phyloP scores from a whole-genome alignment of 2,329 filamentous ascomycete species.

The Paraconiothyrium brasiliense region DNA sequence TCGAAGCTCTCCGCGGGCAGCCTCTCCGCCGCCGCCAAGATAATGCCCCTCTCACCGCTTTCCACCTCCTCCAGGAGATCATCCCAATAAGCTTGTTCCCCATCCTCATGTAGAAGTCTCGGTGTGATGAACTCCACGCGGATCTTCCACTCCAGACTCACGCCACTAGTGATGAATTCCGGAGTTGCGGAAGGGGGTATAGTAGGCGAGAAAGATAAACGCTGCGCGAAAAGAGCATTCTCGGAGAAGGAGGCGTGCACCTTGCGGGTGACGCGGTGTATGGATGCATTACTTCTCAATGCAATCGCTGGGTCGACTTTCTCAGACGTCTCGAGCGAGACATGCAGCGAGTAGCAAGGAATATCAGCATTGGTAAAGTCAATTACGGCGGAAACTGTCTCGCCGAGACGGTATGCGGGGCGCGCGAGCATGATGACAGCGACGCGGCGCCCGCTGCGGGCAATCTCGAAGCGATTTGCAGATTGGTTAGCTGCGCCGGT shows the following conservation, averaged over 20 bases:
- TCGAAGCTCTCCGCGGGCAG: conserved; percentile 90
- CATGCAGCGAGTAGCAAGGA: conserved; percentile 84
- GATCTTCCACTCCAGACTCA: conserved; percentile 88
- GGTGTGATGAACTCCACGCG: conserved; percentile 92
- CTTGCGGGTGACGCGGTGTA: conserved; percentile 85
- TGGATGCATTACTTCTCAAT: conserved; percentile 83
- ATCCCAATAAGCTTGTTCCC: conserved; percentile 41
- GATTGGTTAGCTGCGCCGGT: conserved; percentile 75
- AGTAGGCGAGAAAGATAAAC: conserved; percentile 81
- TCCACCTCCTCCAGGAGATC: conserved; percentile 80
- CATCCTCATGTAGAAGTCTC: conserved; percentile 54
- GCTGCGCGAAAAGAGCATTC: conserved; percentile 80
- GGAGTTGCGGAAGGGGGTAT: conserved; percentile 87
- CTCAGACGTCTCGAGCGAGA: conserved; percentile 86
- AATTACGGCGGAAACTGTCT: conserved; percentile 82
- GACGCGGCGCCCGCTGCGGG: conserved; percentile 89
- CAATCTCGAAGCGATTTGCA: conserved; percentile 94
- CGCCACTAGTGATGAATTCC: conserved; percentile 88
- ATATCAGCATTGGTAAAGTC: conserved; percentile 83
- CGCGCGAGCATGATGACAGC: conserved; percentile 89
- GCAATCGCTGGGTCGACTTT: conserved; percentile 82
- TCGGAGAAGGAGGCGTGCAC: conserved; percentile 82
- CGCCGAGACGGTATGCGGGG: conserved; percentile 87
- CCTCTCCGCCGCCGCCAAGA: conserved; percentile 80
- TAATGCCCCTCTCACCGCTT: conserved; percentile 78